Evolutionary conservation across 345 rosid genomes (phyloP).

Genomic region (Acer yangbiense): DNA sequence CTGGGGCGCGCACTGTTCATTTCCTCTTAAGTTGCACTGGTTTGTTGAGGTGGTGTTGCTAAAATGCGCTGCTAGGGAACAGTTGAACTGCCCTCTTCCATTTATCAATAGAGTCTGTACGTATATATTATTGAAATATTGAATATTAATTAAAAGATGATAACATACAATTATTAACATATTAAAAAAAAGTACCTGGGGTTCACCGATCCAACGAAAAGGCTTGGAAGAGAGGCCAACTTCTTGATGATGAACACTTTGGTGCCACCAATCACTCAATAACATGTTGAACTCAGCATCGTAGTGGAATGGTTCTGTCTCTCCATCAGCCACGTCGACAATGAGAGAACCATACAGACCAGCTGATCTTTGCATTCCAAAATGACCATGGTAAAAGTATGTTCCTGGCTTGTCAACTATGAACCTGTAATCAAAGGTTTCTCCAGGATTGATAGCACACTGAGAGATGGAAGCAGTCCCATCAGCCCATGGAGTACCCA

Average conservation of each 20-base stretch:
- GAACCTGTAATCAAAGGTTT: constrained; percentile 72
- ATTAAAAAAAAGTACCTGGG: constrained; percentile 43
- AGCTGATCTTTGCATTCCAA: constrained; percentile 88
- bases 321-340: constrained; percentile 51
- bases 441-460: constrained; percentile 76
- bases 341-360: constrained; percentile 74
- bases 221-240: constrained; percentile 71
- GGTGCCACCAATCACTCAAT: constrained; percentile 90
- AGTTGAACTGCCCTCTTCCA: constrained; percentile 84
- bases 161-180: too few species aligned
- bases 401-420: constrained; percentile 78
- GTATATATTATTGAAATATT: too few species aligned
- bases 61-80: constrained; percentile 61
- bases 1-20: constrained; percentile 66
- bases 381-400: constrained; percentile 83
- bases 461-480: constrained; percentile 84
- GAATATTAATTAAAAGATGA: not conserved
- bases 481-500: constrained; percentile 77
- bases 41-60: constrained; percentile 16
- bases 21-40: constrained; percentile 53
- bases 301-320: constrained; percentile 63
- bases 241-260: constrained; percentile 57
- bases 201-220: constrained; percentile 79
- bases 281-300: constrained; percentile 64
- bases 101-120: constrained; percentile 55